Base-by-base conservation (phyloP, 83 land plant species). In the Diphasiastrum complanatum region DNA sequence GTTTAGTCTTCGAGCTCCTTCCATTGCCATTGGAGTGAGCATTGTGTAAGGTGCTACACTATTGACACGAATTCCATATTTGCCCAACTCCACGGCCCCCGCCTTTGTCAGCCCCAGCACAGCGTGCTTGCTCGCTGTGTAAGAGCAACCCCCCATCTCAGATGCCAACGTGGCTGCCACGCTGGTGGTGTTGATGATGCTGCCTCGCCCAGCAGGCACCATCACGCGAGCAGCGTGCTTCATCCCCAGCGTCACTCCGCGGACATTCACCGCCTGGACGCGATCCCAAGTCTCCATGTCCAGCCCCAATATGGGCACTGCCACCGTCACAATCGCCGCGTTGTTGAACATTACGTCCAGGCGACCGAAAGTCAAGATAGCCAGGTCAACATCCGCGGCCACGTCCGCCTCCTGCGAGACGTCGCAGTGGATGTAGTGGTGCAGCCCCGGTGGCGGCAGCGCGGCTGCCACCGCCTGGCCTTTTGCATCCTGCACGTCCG, bases 301-400 rank as follows among this genome's bases (percentile, higher is more conserved):
- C 16, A 32, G 10, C 33, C 49, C 67, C 16, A 14, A n/a, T n/a
- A 54, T 24, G 56, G 65, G 52, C 11, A 12, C 12, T 11, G 61
- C 8, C 45, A 30, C 41, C 2, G 0, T 46, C 16, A 60, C 16
- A 11, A 72, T 61, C 32, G 78, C 80, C 4, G 80, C 80, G 43
- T 77, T 77, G 67, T 62, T 77, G 67, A 66, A 61, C 80, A 77
- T 72, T 28, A 77, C 67, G 60, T 72, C 80, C 8, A 77, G 77
- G 40, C 51, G 49, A n/a, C 67, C 72, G 46, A 45, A 40, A 3
- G 5, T 34, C 30, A 45, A 23, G 20, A 67, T 38, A 31, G 77
- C 47, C 14, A 64, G 11, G 52, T 72, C 80, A 11, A 72, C 77
- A 2, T 37, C 51, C 25, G 33, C 28, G 4, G 23, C 30, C 31